Evolutionary conservation across 495 filamentous ascomycete genomes (phyloP).

Genomic region (Pyronema omphalodes): DNA sequence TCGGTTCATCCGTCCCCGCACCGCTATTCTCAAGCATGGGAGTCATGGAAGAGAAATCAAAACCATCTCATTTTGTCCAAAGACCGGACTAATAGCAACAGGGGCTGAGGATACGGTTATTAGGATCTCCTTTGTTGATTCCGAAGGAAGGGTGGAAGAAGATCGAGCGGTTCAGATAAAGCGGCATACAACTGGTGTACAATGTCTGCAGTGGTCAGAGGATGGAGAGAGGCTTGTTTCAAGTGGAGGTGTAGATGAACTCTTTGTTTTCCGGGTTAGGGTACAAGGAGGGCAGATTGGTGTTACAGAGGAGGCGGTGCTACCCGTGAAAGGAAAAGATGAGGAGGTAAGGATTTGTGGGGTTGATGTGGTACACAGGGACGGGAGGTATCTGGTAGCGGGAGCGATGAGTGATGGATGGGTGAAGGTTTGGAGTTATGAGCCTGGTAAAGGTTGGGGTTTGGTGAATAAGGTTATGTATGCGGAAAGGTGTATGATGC

Average conservation of each 20-base stretch:
- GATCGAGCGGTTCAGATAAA: constrained; percentile 22
- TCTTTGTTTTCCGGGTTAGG: constrained; percentile 62
- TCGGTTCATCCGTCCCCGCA: constrained; percentile 25
- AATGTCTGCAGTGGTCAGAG: constrained; percentile 56
- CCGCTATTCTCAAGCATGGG: constrained; percentile 41
- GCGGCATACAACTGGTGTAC: constrained; percentile 65
- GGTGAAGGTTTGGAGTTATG: constrained; percentile 39
- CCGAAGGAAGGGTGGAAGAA: neutral
- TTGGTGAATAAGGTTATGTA: constrained; percentile 43
- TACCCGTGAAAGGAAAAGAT: constrained; percentile 37
- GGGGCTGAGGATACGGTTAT: constrained; percentile 81
- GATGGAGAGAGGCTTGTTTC: constrained; percentile 55
- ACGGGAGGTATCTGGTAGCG: constrained; percentile 26
- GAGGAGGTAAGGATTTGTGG: constrained; percentile 63
- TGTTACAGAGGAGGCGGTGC: constrained; percentile 43
- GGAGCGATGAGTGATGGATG: constrained; percentile 9
- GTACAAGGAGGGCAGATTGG: constrained; percentile 36
- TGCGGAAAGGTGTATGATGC: constrained; percentile 44
- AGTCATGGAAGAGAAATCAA: constrained; percentile 84
- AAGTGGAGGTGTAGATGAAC: constrained; percentile 70
- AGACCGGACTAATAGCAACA: constrained; percentile 44
- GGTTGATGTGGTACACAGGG: constrained; percentile 40
- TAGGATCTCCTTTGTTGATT: constrained; percentile 39
- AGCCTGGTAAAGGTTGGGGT: constrained; percentile 30
- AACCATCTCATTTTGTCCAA: constrained; percentile 38